Evolutionary conservation across 257 asterid species (phyloP).

Genomic region (Scutellaria galericulata): DNA sequence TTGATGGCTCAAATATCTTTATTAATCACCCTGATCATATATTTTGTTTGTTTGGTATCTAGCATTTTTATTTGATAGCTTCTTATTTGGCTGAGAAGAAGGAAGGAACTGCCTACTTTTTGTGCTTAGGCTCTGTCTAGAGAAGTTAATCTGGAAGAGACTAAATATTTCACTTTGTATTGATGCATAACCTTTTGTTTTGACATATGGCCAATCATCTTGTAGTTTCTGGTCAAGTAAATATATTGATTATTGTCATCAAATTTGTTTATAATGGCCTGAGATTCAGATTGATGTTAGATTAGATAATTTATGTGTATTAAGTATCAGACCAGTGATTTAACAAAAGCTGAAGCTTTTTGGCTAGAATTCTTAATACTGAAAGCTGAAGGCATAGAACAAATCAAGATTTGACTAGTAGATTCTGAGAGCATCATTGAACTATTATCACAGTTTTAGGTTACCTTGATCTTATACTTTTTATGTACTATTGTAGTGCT

Average conservation of each 20-base stretch:
- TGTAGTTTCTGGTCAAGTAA: slow-evolving; percentile 20
- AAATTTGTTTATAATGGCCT: slow-evolving; percentile 20
- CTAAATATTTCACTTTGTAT: slow-evolving; percentile 10
- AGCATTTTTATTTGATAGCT: slow-evolving; percentile 8
- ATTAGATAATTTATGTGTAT: neutral
- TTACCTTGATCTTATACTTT: slow-evolving; percentile 12
- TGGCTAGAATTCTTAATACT: slow-evolving; percentile 1
- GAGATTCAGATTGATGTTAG: slow-evolving; percentile 1
- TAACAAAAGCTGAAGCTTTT: slow-evolving; percentile 21
- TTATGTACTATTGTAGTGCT: slow-evolving; percentile 7
- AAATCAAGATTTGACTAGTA: slow-evolving; percentile 6
- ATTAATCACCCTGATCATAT: neutral
- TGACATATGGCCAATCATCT: slow-evolving; percentile 3
- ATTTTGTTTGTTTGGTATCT: slow-evolving; percentile 1
- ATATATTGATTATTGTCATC: slow-evolving; percentile 11
- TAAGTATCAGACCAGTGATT: slow-evolving; percentile 10
- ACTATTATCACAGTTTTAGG: slow-evolving; percentile 14
- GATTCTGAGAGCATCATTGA: neutral
- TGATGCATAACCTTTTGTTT: slow-evolving; percentile 9
- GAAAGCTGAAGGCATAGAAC: slow-evolving; percentile 10
- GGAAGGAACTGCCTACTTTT: neutral
- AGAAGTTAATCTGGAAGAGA: slow-evolving; percentile 19
- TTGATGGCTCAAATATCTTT: neutral
- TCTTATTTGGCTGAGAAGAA: slow-evolving; percentile 10
- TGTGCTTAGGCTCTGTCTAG: neutral